Conservation (phyloP, 805 yeast genomes). For the Yarrowia porcina region DNA sequence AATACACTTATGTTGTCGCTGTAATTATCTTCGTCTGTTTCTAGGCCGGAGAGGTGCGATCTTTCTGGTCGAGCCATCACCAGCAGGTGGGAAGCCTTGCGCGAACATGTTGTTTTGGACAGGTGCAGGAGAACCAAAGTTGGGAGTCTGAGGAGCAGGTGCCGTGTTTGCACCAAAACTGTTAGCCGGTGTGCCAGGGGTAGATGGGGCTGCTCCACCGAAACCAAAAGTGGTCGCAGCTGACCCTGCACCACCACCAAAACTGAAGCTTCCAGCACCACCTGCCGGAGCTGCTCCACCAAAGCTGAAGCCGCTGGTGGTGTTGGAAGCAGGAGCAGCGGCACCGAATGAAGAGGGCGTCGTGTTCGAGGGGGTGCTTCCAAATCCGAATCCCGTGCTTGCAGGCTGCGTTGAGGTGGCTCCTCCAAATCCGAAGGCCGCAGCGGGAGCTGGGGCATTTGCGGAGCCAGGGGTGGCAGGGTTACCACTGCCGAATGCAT, state of each 20-base stretch:
- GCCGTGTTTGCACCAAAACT: constrained; percentile 7
- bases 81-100: constrained; percentile 6
- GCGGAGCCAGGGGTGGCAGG: not conserved
- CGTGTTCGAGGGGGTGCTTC: not conserved
- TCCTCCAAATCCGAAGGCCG: constrained; percentile 1
- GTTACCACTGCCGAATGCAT: constrained; percentile 4
- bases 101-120: constrained; percentile 13
- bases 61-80: not conserved
- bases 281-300: not conserved
- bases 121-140: constrained; percentile 5
- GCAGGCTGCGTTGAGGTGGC: not conserved
- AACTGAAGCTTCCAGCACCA: not conserved
- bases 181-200: not conserved
- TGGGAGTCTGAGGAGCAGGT: constrained; percentile 15
- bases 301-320: not conserved
- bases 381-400: not conserved
- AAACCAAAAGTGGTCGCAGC: constrained; percentile 13
- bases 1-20: not conserved
- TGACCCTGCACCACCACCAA: not conserved
- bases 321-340: not conserved
- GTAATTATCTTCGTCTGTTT: not conserved
- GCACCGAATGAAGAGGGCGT: not conserved
- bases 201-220: not conserved
- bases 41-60: not conserved
- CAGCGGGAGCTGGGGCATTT: not conserved